phyloP scores from a whole-genome alignment of 495 filamentous ascomycete genomes.

The Trichocladium antarcticum region DNA sequence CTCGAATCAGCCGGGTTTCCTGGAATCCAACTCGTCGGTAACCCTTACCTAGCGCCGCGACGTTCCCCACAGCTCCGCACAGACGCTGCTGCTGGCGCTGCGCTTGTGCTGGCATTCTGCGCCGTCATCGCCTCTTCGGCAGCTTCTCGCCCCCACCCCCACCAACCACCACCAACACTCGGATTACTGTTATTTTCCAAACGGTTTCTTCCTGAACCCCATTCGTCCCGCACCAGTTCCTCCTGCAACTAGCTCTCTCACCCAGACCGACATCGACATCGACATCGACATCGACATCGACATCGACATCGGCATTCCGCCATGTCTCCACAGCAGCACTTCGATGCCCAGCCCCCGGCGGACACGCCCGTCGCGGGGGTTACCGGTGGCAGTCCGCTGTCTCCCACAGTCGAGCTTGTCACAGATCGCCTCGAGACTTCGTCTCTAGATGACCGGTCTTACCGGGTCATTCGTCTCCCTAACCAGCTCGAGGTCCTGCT shows the following conservation, averaged over 20 bases:
- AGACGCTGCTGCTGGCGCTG: constrained; percentile 9
- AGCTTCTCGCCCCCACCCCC: not conserved
- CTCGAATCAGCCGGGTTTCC: constrained; percentile 10
- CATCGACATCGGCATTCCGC: not conserved
- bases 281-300: no score
- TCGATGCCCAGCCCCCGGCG: constrained; percentile 16
- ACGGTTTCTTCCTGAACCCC: no score
- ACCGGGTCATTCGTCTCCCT: constrained; percentile 72
- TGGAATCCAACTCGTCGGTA: constrained; percentile 23
- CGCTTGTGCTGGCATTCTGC: not conserved
- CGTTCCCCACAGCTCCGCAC: constrained; percentile 19
- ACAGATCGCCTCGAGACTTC: constrained; percentile 78
- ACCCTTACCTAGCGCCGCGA: constrained; percentile 12
- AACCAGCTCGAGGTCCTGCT: constrained; percentile 91
- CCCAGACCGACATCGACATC: no score
- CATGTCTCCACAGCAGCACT: constrained; percentile 17
- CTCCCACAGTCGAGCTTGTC: constrained; percentile 48
- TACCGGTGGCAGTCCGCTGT: constrained; percentile 12
- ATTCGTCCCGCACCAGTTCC: no score
- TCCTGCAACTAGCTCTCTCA: no score
- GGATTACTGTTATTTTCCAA: not conserved
- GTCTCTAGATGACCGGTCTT: constrained; percentile 75
- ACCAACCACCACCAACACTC: not conserved
- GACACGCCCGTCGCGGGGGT: not conserved
- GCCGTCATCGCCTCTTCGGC: not conserved